A percentile compares a stretch with the other conserved stretches of the same genome.
These are phyloP conservation scores for Persicaria tinctoria DNA, from an alignment of 148 eudicot species.

Conservation along the genomic window DNA sequence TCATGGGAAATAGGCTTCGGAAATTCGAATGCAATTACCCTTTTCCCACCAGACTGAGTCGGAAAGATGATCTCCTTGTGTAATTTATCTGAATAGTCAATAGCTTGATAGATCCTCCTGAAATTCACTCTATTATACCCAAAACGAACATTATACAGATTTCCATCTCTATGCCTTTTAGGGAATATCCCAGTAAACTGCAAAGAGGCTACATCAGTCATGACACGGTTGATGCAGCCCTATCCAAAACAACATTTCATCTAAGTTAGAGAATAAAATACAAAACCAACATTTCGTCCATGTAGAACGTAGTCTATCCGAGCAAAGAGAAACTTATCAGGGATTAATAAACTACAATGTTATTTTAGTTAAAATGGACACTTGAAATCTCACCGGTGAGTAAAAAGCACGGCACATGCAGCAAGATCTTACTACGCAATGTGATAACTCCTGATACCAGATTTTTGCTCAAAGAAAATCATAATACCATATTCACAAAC, in stretches of 20 bases:
- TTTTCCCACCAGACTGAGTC: conserved; percentile 23
- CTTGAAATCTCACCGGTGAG: not conserved
- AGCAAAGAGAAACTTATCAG: not conserved
- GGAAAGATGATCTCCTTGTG: conserved; percentile 55
- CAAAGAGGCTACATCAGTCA: conserved; percentile 76
- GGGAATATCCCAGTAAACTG: conserved; percentile 54
- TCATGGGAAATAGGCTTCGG: conserved; percentile 38
- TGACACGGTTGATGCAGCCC: conserved; percentile 85
- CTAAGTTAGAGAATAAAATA: not conserved
- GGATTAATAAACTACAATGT: not conserved
- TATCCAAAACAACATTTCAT: conserved; percentile 21
- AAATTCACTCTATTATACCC: conserved; percentile 50
- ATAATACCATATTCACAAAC: not conserved
- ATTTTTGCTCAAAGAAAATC: too few species aligned
- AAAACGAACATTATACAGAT: conserved; percentile 63
- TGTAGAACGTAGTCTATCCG: not conserved
- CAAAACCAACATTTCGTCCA: not conserved
- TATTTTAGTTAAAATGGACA: not conserved
- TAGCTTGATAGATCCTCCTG: conserved; percentile 76
- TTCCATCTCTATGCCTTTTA: conserved; percentile 22
- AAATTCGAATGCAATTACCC: conserved; percentile 27
- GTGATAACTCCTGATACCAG: not conserved
- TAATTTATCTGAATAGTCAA: conserved; percentile 44
- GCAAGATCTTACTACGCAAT: not conserved
- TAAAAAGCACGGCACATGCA: not conserved